Conservation (phyloP, 257 asterid species). For the Cruciata laevipes region DNA sequence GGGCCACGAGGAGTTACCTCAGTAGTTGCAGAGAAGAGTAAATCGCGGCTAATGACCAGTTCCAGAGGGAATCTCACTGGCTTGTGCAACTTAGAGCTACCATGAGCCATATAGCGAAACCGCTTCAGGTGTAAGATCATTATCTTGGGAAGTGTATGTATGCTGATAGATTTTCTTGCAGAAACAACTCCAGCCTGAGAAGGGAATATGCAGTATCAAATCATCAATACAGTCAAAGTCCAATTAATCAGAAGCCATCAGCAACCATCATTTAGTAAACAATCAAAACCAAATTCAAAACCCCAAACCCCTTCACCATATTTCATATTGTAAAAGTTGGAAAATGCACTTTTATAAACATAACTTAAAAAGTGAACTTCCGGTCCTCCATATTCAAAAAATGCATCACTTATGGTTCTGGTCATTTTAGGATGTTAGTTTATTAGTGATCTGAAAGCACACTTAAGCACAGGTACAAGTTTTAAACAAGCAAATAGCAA, state of each 20-base stretch:
- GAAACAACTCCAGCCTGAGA: conserved; percentile 62
- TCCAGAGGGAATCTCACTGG: conserved; percentile 69
- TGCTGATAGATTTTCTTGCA: conserved; percentile 66
- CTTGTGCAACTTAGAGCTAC: conserved; percentile 86
- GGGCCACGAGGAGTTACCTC: conserved; percentile 43
- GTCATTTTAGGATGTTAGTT: neutral
- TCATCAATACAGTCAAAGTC: neutral
- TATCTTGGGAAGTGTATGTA: conserved; percentile 72
- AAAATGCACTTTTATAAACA: neutral
- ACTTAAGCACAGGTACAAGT: neutral
- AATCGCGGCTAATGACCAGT: conserved; percentile 62
- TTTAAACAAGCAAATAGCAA: neutral
- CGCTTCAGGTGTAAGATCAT: conserved; percentile 88
- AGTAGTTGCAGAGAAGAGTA: conserved; percentile 52
- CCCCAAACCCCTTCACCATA: neutral
- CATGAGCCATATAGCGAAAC: conserved; percentile 58
- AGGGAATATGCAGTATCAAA: neutral
- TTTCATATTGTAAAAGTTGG: neutral
- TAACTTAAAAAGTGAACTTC: neutral
- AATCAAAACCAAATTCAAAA: neutral
- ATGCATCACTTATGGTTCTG: neutral
- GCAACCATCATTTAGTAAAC: neutral
- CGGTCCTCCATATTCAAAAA: neutral
- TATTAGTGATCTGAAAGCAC: neutral
- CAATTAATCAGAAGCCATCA: neutral